Conservation (phyloP, 2,329 filamentous ascomycete species). For the Xylaria sp. region DNA sequence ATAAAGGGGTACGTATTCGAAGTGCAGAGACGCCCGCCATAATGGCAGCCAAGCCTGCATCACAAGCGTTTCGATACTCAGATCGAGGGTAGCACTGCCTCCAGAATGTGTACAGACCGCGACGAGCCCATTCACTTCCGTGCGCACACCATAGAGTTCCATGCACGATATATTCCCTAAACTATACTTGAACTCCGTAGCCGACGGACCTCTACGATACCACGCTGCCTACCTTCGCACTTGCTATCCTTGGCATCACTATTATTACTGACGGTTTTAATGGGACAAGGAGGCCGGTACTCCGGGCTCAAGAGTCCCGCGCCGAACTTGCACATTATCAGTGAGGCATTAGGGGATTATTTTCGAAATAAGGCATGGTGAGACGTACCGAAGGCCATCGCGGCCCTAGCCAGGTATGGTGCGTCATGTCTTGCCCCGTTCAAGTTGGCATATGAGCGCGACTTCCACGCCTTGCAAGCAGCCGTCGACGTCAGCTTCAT, state of each 20-base stretch:
- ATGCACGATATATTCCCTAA: not conserved
- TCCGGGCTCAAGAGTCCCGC: not conserved
- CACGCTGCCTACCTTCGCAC: not conserved
- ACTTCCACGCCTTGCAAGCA: not conserved
- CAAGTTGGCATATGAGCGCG: not conserved
- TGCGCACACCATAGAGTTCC: not conserved
- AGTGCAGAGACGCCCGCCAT: too few relatives aligned
- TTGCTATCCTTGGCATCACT: not conserved
- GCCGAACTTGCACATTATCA: not conserved
- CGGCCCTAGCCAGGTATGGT: not conserved
- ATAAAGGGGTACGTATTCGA: too few relatives aligned
- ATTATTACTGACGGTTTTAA: not conserved
- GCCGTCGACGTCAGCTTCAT: not conserved
- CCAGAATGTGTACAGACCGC: not conserved
- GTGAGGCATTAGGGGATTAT: not conserved
- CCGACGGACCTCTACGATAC: not conserved
- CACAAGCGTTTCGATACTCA: too few relatives aligned
- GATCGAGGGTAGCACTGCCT: too few relatives aligned
- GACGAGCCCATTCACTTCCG: not conserved
- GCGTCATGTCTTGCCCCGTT: not conserved
- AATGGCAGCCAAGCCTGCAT: too few relatives aligned
- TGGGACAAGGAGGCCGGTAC: not conserved
- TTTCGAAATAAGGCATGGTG: not conserved
- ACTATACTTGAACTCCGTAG: not conserved
- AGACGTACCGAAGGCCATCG: not conserved